Percentiles rank a stretch among this genome's conserved stretches.
These are phyloP conservation scores for Davidsoniella virescens DNA, from an alignment of 2,329 filamentous ascomycete species.

Conservation along the genomic window DNA sequence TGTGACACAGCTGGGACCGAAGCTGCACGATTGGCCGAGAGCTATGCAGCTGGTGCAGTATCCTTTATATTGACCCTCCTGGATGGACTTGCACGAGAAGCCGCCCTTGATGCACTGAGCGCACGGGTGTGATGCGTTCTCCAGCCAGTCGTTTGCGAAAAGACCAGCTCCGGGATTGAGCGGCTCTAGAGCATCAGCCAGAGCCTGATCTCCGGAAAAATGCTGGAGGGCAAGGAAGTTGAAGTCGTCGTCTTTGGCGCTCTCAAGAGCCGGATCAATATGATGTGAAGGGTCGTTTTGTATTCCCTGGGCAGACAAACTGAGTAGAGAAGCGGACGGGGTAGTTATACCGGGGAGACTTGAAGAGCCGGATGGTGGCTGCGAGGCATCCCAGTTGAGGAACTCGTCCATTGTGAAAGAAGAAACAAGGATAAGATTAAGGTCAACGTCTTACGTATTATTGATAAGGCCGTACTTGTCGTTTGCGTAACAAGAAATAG, in stretches of 20 bases:
- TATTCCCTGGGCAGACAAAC: constrained; percentile 22
- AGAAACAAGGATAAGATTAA: neutral
- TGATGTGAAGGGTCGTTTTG: constrained; percentile 21
- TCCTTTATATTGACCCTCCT: constrained; percentile 41
- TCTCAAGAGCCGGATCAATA: constrained; percentile 38
- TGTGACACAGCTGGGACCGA: constrained; percentile 22
- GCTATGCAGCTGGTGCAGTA: constrained; percentile 49
- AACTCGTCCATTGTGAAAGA: constrained; percentile 36
- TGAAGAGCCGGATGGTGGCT: neutral
- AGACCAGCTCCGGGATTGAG: constrained; percentile 12
- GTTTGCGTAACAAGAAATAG: neutral
- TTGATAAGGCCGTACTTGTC: too few species aligned
- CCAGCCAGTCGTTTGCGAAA: constrained; percentile 20
- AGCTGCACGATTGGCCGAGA: constrained; percentile 41
- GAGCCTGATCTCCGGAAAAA: constrained; percentile 29
- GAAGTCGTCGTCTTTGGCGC: constrained; percentile 42
- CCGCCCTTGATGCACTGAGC: constrained; percentile 33
- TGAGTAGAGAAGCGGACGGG: constrained; percentile 20
- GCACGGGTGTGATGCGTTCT: constrained; percentile 33
- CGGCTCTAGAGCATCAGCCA: constrained; percentile 10
- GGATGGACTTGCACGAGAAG: constrained; percentile 43
- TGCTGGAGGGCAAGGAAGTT: constrained; percentile 44
- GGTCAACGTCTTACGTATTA: too few species aligned
- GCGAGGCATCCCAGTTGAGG: constrained; percentile 38
- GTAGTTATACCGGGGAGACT: constrained; percentile 24